Evolutionary conservation across 345 rosid species (phyloP).

Genomic region (Salix arbutifolia): DNA sequence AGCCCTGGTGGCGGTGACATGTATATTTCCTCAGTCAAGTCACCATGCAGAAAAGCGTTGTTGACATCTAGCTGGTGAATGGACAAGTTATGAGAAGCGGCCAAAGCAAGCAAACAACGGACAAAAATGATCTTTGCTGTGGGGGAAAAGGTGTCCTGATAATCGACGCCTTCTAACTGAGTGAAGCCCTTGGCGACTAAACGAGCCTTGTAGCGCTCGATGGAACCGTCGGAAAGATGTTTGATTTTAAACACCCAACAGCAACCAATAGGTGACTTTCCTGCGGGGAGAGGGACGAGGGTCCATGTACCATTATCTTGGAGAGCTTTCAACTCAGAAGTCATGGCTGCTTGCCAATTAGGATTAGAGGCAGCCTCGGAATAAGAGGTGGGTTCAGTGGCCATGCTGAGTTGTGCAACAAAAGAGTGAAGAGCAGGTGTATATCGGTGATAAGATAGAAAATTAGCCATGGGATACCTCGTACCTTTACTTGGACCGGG

Average conservation of each 20-base stretch:
- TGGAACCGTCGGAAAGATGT: neutral
- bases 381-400: neutral
- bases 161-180: neutral
- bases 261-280: neutral
- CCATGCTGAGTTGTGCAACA: neutral
- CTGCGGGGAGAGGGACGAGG: neutral
- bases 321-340: neutral
- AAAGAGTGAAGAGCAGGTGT: neutral
- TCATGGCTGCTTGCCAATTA: neutral
- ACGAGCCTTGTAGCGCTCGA: neutral
- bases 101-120: neutral
- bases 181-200: neutral
- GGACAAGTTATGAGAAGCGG: neutral
- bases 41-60: neutral
- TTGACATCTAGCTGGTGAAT: too few species aligned
- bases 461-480: neutral
- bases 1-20: neutral
- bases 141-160: neutral
- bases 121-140: neutral
- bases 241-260: neutral
- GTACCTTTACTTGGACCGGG: neutral
- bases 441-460: neutral
- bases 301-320: neutral
- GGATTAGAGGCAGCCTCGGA: neutral
- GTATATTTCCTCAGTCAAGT: neutral